Conservation (phyloP, 371 early-diverging fungal genomes). For the Entomophthora muscae region DNA sequence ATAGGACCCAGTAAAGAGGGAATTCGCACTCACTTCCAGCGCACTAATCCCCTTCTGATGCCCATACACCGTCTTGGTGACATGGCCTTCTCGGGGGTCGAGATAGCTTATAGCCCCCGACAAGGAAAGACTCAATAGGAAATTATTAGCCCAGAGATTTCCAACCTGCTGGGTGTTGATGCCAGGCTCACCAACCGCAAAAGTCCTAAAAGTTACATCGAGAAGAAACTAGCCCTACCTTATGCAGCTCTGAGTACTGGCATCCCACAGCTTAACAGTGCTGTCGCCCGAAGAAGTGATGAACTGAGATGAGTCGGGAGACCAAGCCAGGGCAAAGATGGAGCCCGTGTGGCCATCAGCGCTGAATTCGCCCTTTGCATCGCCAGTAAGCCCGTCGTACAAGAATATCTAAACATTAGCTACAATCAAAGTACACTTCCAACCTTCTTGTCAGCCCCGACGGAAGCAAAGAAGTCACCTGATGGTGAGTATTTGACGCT, state of each 20-base stretch:
- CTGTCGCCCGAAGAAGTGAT: constrained; percentile 73
- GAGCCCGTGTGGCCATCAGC: constrained; percentile 54
- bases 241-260: constrained; percentile 42
- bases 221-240: constrained; percentile 22
- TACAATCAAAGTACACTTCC: neutral
- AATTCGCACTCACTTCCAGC: neutral
- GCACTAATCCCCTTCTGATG: neutral
- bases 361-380: constrained; percentile 47
- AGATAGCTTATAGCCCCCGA: constrained; percentile 70
- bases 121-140: constrained; percentile 57
- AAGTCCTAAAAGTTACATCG: neutral
- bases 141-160: constrained; percentile 62
- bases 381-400: constrained; percentile 84
- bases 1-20: constrained; percentile 69
- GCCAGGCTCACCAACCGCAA: constrained; percentile 5
- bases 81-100: constrained; percentile 33
- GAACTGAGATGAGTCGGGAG: constrained; percentile 54
- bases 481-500: constrained; percentile 71
- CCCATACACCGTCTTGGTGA: constrained; percentile 31
- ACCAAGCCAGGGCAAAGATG: constrained; percentile 76
- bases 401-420: constrained; percentile 42
- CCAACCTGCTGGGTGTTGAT: constrained; percentile 81
- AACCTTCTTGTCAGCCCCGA: constrained; percentile 78
- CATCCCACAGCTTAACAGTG: constrained; percentile 88
- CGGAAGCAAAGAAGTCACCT: constrained; percentile 67